Conservation (phyloP, 2,329 filamentous ascomycete genomes). For the Curvularia sp. region DNA sequence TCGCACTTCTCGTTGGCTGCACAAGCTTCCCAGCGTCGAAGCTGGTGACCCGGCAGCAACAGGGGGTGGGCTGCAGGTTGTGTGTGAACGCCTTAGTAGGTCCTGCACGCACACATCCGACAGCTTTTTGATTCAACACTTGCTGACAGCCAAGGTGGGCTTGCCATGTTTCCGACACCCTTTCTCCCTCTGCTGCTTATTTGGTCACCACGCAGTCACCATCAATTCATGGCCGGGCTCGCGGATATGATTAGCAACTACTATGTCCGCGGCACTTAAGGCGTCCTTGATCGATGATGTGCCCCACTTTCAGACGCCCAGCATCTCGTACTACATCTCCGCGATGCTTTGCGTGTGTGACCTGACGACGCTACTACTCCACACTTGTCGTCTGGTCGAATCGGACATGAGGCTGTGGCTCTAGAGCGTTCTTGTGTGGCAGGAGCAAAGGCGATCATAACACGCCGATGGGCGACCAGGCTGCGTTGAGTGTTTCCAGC, state of each 20-base stretch:
- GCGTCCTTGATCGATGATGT: slow-evolving; percentile 35
- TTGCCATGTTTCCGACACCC: slow-evolving; percentile 24
- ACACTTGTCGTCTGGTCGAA: slow-evolving; percentile 12
- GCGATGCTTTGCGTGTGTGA: slow-evolving; percentile 28
- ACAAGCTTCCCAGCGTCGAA: slow-evolving; percentile 25
- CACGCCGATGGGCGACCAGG: slow-evolving; percentile 22
- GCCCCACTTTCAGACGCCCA: slow-evolving; percentile 39
- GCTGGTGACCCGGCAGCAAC: slow-evolving; percentile 35
- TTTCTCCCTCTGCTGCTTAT: slow-evolving; percentile 37
- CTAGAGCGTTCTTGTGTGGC: slow-evolving; percentile 16
- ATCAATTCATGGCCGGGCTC: slow-evolving; percentile 37
- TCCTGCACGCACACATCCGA: slow-evolving; percentile 32
- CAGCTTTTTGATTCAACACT: slow-evolving; percentile 35
- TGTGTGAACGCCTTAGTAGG: slow-evolving; percentile 2
- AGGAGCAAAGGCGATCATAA: slow-evolving; percentile 17
- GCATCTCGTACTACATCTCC: slow-evolving; percentile 29
- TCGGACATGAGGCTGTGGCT: slow-evolving; percentile 7
- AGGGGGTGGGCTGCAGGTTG: slow-evolving; percentile 33
- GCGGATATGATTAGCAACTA: slow-evolving; percentile 32
- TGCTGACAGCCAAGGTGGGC: slow-evolving; percentile 32
- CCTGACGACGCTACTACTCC: slow-evolving; percentile 24
- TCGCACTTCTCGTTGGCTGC: slow-evolving; percentile 37
- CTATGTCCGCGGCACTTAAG: slow-evolving; percentile 38
- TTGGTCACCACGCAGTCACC: slow-evolving; percentile 39
- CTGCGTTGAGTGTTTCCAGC: slow-evolving; percentile 39